A percentile compares a stretch with the other conserved stretches of the same genome.
Evolutionary conservation across 129 eudicot genomes (phyloP).

Genomic region (Flaveria bidentis): DNA sequence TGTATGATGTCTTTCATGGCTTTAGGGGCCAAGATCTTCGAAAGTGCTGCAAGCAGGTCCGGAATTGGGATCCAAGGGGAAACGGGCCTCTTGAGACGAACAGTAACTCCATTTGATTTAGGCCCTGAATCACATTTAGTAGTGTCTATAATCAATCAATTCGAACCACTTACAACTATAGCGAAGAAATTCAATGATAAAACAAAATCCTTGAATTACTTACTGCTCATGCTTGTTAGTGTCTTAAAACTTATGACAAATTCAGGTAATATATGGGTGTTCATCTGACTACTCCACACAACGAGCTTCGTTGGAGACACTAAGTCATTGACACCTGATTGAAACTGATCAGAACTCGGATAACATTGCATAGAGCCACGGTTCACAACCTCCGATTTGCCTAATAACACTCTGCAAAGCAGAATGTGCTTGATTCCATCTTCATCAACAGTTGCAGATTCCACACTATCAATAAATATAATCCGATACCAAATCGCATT

Average conservation of each 20-base stretch:
- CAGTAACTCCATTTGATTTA: constrained; percentile 13
- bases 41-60: constrained; percentile 49
- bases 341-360: constrained; percentile 67
- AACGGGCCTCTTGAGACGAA: constrained; percentile 38
- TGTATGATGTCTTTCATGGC: constrained; percentile 44
- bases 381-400: constrained; percentile 50
- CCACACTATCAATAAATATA: constrained; percentile 37
- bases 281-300: constrained; percentile 68
- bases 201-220: constrained; percentile 7
- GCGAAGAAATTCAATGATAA: not conserved
- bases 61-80: constrained; percentile 87
- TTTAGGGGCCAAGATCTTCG: constrained; percentile 56
- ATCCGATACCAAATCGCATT: not conserved
- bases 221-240: constrained; percentile 30
- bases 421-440: constrained; percentile 58
- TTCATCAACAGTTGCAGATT: constrained; percentile 50
- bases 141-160: not conserved
- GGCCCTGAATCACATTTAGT: constrained; percentile 28
- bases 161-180: not conserved
- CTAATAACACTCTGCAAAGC: constrained; percentile 78
- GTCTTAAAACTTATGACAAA: constrained; percentile 58
- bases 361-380: constrained; percentile 54
- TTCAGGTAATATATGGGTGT: constrained; percentile 64
- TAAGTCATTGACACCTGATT: constrained; percentile 57
- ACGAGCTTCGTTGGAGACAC: constrained; percentile 46